These are phyloP conservation scores for Strobilomyces echinocephalus DNA, from an alignment of 768 basidiomycete species.

Conservation along the genomic window DNA sequence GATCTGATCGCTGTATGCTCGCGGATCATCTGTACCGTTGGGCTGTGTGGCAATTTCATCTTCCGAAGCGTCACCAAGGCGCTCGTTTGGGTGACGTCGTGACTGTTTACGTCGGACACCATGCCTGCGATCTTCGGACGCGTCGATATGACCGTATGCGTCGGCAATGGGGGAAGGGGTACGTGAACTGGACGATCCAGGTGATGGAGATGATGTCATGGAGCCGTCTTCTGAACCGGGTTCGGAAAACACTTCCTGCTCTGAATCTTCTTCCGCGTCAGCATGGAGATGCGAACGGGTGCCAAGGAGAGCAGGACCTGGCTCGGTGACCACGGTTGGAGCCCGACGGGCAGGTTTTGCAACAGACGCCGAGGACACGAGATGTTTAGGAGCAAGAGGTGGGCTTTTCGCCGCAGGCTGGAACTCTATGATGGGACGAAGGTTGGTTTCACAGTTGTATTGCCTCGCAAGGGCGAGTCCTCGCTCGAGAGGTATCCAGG, in stretches of 20 bases:
- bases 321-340: slow-evolving; percentile 14
- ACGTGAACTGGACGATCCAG: slow-evolving; percentile 81
- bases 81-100: slow-evolving; percentile 43
- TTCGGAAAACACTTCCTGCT: slow-evolving; percentile 58
- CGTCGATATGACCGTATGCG: slow-evolving; percentile 30
- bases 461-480: slow-evolving; percentile 83
- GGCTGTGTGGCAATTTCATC: slow-evolving; percentile 34
- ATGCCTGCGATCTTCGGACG: slow-evolving; percentile 28
- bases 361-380: slow-evolving; percentile 63
- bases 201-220: slow-evolving; percentile 86
- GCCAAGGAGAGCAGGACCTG: slow-evolving; percentile 27
- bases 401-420: slow-evolving; percentile 85
- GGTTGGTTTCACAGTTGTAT: slow-evolving; percentile 82
- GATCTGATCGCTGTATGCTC: slow-evolving; percentile 91
- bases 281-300: slow-evolving; percentile 58
- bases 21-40: slow-evolving; percentile 50
- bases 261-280: slow-evolving; percentile 52
- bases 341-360: slow-evolving; percentile 28
- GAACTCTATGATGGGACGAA: slow-evolving; percentile 94
- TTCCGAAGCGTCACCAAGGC: slow-evolving; percentile 42
- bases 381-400: slow-evolving; percentile 93
- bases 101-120: slow-evolving; percentile 45
- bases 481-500: slow-evolving; percentile 96
- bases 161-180: slow-evolving; percentile 85
- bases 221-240: slow-evolving; percentile 83